A percentile compares a stretch with the other conserved stretches of the same genome.
Evolutionary conservation across 805 yeast species (phyloP).

Genomic region (Saccharomycodes ludwigii): DNA sequence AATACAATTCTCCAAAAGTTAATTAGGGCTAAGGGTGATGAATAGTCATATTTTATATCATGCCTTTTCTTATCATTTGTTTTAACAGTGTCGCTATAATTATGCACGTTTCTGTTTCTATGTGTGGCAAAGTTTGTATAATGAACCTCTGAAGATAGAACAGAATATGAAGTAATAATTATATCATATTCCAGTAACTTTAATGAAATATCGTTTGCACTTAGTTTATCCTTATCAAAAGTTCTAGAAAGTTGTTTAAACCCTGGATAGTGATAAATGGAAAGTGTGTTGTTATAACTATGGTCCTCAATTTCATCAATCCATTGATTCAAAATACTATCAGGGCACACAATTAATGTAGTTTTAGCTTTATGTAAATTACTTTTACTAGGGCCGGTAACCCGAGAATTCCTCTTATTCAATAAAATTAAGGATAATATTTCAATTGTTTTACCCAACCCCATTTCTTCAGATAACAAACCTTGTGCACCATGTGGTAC

Average conservation of each 20-base stretch:
- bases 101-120: constrained; percentile 17
- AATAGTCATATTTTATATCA: constrained; percentile 34
- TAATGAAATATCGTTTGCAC: constrained; percentile 33
- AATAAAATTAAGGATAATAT: constrained; percentile 50
- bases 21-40: constrained; percentile 69
- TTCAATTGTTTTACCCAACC: constrained; percentile 90
- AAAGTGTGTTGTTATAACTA: constrained; percentile 28
- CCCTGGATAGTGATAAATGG: constrained; percentile 62
- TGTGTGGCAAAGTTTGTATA: constrained; percentile 54
- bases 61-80: constrained; percentile 6
- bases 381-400: constrained; percentile 9
- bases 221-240: constrained; percentile 11
- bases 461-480: constrained; percentile 90
- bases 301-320: constrained; percentile 49
- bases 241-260: constrained; percentile 20
- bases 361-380: constrained; percentile 39
- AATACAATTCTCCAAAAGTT: constrained; percentile 85
- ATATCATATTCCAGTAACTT: constrained; percentile 54
- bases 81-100: constrained; percentile 15
- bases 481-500: constrained; percentile 31
- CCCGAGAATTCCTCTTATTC: too few relatives aligned
- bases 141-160: constrained; percentile 64
- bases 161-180: constrained; percentile 66
- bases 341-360: constrained; percentile 78
- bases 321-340: constrained; percentile 81